Evolutionary conservation across 2,329 filamentous ascomycete genomes (phyloP), one percentile per base, ranked within the genome.

Genomic region (Colletotrichum musicola): DNA sequence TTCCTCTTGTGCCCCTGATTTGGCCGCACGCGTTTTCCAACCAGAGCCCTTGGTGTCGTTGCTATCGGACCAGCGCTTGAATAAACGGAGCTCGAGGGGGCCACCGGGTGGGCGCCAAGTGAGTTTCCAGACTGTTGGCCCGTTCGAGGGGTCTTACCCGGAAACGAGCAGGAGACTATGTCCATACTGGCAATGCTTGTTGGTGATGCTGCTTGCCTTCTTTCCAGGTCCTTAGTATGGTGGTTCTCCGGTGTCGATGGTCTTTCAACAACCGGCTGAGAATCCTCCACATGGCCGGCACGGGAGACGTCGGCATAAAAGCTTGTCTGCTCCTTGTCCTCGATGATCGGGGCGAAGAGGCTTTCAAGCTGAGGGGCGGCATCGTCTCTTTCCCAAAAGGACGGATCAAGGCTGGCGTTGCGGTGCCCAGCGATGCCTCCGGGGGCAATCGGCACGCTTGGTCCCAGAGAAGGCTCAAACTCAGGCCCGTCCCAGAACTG

Each of bases 401-500:
- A 83, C 1, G 88, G 88, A 64, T 88, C 85, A 60, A 88, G 74
- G 40, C 77, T 81, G 7, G 87, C 82, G 75, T 90, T 83, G 74
- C 89, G 81, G 75, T 88, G 83, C 20, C 89, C 91, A 25, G 86
- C 86, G 65, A 90, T 86, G n/a, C 92, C 94, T 46, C 95, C 94
- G 4, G 94, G 93, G 0, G 86, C 78, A 56, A 97, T 92, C 14
- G 92, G 88, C 18, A 88, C 84, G 27, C 93, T 89, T 4, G 89
- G 84, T 14, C 85, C 86, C 13, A 89, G 83, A 51, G 88, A 86
- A 1, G 85, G 82, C 72, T 91, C 85, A 42, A 90, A 90, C 54
- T 93, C 89, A 0, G 89, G 84, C 0, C 87, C 88, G 71, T 97
- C 93, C 95, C 96, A 99, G 77, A 95, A 97, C 63, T 95, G 82